Percentiles rank a stretch among this genome's conserved stretches.
These are phyloP conservation scores for Blastocrithidia nonstop DNA, from an alignment of 208 protist genomes.

Conservation along the genomic window DNA sequence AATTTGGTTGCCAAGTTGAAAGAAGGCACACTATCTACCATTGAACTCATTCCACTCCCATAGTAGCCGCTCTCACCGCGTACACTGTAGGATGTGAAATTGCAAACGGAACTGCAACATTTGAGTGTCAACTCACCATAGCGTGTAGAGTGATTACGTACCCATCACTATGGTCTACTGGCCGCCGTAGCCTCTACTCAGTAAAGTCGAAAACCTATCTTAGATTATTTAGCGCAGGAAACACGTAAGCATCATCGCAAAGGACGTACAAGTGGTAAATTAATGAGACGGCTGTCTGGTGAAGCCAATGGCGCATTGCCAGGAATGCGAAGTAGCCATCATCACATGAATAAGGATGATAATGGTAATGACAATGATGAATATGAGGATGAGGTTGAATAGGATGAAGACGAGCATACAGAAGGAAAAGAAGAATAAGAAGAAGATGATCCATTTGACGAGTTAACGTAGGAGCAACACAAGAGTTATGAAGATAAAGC, in stretches of 20 bases:
- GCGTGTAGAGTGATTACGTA: conserved; percentile 39
- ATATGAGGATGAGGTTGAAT: not conserved
- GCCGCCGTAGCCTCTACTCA: conserved; percentile 40
- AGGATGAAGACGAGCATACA: conserved; percentile 2
- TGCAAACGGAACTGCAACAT: conserved; percentile 9
- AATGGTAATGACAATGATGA: not conserved
- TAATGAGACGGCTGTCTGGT: too few species aligned
- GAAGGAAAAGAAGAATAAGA: conserved; percentile 10
- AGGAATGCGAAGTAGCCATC: too few species aligned
- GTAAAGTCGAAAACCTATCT: conserved; percentile 35
- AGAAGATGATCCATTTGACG: conserved; percentile 43
- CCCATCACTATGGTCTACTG: conserved; percentile 26
- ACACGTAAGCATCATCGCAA: too few species aligned
- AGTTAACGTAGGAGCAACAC: conserved; percentile 35
- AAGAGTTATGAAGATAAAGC: conserved; percentile 46
- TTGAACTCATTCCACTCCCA: conserved; percentile 7
- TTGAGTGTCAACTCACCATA: conserved; percentile 21
- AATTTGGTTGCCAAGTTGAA: conserved; percentile 34
- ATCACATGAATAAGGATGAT: not conserved
- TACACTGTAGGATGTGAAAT: conserved; percentile 10
- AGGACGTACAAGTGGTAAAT: too few species aligned
- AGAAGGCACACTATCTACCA: too few species aligned
- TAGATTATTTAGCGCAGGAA: conserved; percentile 28
- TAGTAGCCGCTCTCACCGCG: conserved; percentile 13
- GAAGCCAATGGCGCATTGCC: too few species aligned